Evolutionary conservation across 2,329 filamentous ascomycete species (phyloP).

Genomic region (Talaromyces amestolkiae): DNA sequence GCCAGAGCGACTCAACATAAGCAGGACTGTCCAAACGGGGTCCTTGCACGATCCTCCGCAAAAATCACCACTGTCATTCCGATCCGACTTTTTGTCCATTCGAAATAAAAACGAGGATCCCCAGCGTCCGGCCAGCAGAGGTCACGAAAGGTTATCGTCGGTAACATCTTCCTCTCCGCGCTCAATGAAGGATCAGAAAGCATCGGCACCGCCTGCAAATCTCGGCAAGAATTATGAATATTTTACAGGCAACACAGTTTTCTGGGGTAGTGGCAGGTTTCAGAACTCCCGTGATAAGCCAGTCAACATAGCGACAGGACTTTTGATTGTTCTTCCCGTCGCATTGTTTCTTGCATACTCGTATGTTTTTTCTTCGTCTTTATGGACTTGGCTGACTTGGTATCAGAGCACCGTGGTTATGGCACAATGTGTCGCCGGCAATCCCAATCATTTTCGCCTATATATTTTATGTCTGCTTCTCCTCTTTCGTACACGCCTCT

Average conservation of each 20-base stretch:
- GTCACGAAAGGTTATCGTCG: constrained; percentile 81
- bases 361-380: constrained; percentile 40
- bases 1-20: constrained; percentile 56
- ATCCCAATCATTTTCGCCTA: constrained; percentile 89
- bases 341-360: constrained; percentile 83
- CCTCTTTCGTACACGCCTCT: constrained; percentile 91
- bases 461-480: constrained; percentile 83
- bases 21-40: constrained; percentile 57
- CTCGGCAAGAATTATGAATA: constrained; percentile 81
- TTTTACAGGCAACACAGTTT: constrained; percentile 89
- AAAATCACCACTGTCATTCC: constrained; percentile 73
- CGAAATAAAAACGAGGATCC: constrained; percentile 52
- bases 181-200: constrained; percentile 47
- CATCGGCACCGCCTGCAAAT: constrained; percentile 34
- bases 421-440: constrained; percentile 81
- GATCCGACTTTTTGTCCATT: constrained; percentile 69
- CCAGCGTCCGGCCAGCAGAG: constrained; percentile 58
- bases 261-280: constrained; percentile 79
- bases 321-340: constrained; percentile 74
- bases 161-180: constrained; percentile 74
- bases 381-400: constrained; percentile 17
- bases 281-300: constrained; percentile 86
- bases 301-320: constrained; percentile 81
- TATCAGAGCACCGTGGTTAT: constrained; percentile 70
- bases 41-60: constrained; percentile 58